Base-by-base conservation (phyloP, 1,284 basidiomycete species). In the Agroathelia rolfsii region DNA sequence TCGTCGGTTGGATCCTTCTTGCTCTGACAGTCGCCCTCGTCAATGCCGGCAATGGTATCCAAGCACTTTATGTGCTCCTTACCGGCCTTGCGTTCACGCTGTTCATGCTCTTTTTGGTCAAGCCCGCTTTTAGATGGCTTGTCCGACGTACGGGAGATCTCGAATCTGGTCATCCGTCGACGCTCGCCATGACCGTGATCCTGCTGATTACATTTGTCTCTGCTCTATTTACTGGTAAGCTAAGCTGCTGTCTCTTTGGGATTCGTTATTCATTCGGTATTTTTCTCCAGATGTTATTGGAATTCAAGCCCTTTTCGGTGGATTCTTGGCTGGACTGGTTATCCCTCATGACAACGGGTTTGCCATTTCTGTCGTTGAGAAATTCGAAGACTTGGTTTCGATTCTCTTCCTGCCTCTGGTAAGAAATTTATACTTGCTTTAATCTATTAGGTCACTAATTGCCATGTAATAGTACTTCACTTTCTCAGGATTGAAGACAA, bases 1-100 rank as follows among this genome's bases (percentile, higher is more conserved):
- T 84, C 45, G 65, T 82, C 15, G 90, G 79, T 1, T 85, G 82
- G 81, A 67, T 61, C 1, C 56, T 84, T 0, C 64, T 85, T 2
- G 93, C 93, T 0, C 64, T 97, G 30, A 85, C 84, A 5, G 82
- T 96, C 6, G 85, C 90, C 0, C 75, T 97, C 26, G 87, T 93
- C 40, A 95, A 94, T 41, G 84, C 85, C 0, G 65, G 75, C 1
- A 68, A 71, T 0, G 82, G 83, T 2, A 53, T 84, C 1, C 80
- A 72, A 1, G 85, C 87, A 0, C 62, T 95, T 14, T 93, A 79
- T 58, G 78, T 88, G 37, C 67, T 94, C n/a, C 64, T 94, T 10
- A 61, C 67, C 9, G 83, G 85, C 33, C 59, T 95, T 6, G 94
- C 70, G 0, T 96, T 84, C 78, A 72, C 82, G 0, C 48, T 94